Percentiles rank a stretch among this genome's conserved stretches.
Conservation (phyloP, 2,329 filamentous ascomycete genomes). For the Periconia sp. region DNA sequence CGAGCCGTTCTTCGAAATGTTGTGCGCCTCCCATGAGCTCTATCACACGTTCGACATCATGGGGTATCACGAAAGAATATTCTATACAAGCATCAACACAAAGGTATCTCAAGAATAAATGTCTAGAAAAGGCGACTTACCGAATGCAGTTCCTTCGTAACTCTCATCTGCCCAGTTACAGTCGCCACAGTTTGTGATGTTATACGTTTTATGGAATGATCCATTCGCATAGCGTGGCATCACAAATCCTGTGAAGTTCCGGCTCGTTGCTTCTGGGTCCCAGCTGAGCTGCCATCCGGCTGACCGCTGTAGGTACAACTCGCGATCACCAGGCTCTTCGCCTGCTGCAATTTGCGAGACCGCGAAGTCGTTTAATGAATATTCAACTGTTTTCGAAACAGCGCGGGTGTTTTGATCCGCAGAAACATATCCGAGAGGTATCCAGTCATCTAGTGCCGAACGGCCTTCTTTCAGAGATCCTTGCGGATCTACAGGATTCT, state of each 20-base stretch:
- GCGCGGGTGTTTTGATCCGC: slow-evolving; percentile 45
- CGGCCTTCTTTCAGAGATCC: slow-evolving; percentile 51
- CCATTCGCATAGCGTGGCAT: slow-evolving; percentile 45
- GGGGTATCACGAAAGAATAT: slow-evolving; percentile 52
- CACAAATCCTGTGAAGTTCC: slow-evolving; percentile 46
- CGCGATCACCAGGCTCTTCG: slow-evolving; percentile 47
- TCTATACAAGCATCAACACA: slow-evolving; percentile 25
- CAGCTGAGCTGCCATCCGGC: slow-evolving; percentile 52
- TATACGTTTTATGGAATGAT: slow-evolving; percentile 46
- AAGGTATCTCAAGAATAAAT: background rate
- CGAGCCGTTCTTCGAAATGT: slow-evolving; percentile 48
- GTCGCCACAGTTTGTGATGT: slow-evolving; percentile 50
- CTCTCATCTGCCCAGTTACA: slow-evolving; percentile 51
- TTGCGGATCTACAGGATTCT: slow-evolving; percentile 41
- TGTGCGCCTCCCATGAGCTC: slow-evolving; percentile 49
- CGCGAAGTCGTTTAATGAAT: slow-evolving; percentile 52
- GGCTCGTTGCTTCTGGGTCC: slow-evolving; percentile 43
- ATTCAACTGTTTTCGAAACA: slow-evolving; percentile 51
- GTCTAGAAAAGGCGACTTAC: slow-evolving; percentile 11
- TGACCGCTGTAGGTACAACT: slow-evolving; percentile 47
- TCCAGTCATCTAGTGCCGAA: slow-evolving; percentile 51
- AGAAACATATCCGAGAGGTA: slow-evolving; percentile 50
- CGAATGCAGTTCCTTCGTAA: slow-evolving; percentile 51
- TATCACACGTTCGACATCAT: slow-evolving; percentile 51
- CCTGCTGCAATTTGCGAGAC: slow-evolving; percentile 49